These are phyloP conservation scores for Acacia confusa DNA, from an alignment of 306 rosid species.

Conservation along the genomic window DNA sequence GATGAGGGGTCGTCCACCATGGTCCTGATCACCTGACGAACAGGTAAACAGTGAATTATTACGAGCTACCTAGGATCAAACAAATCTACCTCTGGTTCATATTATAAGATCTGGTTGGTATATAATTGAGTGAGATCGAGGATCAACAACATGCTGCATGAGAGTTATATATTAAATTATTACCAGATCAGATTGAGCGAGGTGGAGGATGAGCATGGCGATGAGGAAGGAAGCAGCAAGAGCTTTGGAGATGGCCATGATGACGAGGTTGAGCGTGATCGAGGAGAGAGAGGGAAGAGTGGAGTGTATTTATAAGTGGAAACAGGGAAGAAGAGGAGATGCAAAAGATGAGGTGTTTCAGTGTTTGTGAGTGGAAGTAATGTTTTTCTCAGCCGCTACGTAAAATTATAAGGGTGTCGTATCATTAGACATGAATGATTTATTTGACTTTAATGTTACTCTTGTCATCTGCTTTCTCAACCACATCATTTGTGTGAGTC, in stretches of 20 bases:
- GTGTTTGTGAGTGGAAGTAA: background rate
- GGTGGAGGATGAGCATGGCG: constrained; percentile 30
- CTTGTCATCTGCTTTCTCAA: background rate
- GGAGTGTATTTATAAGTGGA: background rate
- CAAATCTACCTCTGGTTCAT: no score
- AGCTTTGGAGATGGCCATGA: constrained; percentile 27
- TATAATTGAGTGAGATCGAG: background rate
- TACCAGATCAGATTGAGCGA: constrained; percentile 37
- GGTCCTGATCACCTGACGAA: constrained; percentile 10
- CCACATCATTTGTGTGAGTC: background rate
- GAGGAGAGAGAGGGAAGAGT: background rate
- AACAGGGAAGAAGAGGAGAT: background rate
- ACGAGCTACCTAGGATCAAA: background rate
- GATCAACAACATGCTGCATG: background rate
- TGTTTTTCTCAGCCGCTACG: constrained; percentile 7
- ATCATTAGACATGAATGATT: background rate
- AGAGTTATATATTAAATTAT: background rate
- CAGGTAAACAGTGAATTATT: background rate
- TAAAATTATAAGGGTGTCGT: background rate
- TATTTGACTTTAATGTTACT: background rate
- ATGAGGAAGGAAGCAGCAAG: constrained; percentile 32
- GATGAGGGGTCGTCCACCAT: background rate
- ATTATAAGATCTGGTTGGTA: no score
- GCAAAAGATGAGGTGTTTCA: no score
- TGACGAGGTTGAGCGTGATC: background rate